Evolutionary conservation across 495 filamentous ascomycete genomes (phyloP).

Genomic region (Penicillium cataractarum): DNA sequence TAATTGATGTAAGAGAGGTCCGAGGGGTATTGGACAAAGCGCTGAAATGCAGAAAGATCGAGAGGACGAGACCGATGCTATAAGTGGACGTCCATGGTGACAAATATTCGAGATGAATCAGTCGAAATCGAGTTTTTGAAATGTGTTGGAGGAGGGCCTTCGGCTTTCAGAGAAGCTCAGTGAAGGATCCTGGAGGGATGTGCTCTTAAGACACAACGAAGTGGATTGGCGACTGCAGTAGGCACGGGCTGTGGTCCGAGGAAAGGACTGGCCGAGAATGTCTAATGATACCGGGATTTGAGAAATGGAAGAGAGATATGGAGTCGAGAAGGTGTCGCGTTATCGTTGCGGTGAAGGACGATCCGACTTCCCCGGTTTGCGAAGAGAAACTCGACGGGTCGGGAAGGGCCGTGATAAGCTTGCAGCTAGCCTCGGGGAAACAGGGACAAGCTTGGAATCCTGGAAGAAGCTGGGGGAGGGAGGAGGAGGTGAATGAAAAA

Average conservation of each 20-base stretch:
- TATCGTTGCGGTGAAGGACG: conserved; percentile 36
- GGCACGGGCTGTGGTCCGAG: conserved; percentile 24
- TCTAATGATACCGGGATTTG: conserved; percentile 16
- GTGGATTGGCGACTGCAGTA: conserved; percentile 9
- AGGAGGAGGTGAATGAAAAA: not conserved
- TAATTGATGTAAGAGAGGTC: conserved; percentile 16
- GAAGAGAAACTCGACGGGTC: conserved; percentile 7
- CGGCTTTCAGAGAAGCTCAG: conserved; percentile 29
- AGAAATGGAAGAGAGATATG: not conserved
- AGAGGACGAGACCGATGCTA: conserved; percentile 30
- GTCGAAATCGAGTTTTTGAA: conserved; percentile 22
- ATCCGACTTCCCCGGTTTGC: conserved; percentile 15
- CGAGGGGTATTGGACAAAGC: conserved; percentile 27
- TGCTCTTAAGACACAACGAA: conserved; percentile 17
- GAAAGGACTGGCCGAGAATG: conserved; percentile 20
- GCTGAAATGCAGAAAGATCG: conserved; percentile 28
- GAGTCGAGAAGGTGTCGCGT: conserved; percentile 11
- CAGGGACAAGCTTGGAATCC: conserved; percentile 9
- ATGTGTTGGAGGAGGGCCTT: conserved; percentile 25
- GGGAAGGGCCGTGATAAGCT: conserved; percentile 30
- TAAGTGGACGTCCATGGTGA: conserved; percentile 45
- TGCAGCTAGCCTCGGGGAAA: conserved; percentile 21
- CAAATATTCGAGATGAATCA: conserved; percentile 23
- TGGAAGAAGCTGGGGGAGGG: conserved; percentile 3
- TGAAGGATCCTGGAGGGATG: conserved; percentile 20